Percentiles rank a stretch among this genome's conserved stretches.
phyloP scores from a whole-genome alignment of 2,329 filamentous ascomycete species.

The Tolypocladium ovalisporum region DNA sequence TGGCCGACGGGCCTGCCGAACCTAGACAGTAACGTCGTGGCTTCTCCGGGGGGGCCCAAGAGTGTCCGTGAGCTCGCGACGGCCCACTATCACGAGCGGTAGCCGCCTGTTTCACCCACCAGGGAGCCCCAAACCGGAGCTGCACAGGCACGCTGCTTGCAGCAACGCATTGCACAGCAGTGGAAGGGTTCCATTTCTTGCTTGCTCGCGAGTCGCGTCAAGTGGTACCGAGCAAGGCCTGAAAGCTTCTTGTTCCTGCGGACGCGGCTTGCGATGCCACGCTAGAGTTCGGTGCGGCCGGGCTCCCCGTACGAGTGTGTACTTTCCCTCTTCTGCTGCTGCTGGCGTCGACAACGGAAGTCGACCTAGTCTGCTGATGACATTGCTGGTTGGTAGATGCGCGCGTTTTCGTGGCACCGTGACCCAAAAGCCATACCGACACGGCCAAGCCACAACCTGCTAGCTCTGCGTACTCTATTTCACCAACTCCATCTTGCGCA shows the following conservation, averaged over 20 bases:
- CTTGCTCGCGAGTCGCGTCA: not conserved
- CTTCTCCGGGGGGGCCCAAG: no score
- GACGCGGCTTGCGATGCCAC: not conserved
- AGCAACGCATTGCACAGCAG: no score
- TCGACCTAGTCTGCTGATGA: no score
- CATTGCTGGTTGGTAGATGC: not conserved
- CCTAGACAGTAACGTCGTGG: not conserved
- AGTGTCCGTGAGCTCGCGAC: no score
- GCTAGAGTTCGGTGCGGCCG: not conserved
- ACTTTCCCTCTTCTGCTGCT: not conserved
- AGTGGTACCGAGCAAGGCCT: no score
- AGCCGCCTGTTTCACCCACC: not conserved
- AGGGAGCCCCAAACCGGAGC: not conserved
- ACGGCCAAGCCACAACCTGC: not conserved
- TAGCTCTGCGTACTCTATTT: not conserved
- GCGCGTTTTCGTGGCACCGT: not conserved
- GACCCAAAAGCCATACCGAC: not conserved
- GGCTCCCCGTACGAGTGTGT: no score
- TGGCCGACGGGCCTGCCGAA: not conserved
- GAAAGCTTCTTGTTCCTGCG: no score
- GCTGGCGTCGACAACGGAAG: not conserved
- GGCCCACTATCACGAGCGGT: not conserved
- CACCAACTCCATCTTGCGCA: not conserved
- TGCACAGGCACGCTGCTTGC: not conserved
- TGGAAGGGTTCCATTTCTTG: no score